Conservation (phyloP, 495 filamentous ascomycete genomes). For the Lophiostoma macrostomum region DNA sequence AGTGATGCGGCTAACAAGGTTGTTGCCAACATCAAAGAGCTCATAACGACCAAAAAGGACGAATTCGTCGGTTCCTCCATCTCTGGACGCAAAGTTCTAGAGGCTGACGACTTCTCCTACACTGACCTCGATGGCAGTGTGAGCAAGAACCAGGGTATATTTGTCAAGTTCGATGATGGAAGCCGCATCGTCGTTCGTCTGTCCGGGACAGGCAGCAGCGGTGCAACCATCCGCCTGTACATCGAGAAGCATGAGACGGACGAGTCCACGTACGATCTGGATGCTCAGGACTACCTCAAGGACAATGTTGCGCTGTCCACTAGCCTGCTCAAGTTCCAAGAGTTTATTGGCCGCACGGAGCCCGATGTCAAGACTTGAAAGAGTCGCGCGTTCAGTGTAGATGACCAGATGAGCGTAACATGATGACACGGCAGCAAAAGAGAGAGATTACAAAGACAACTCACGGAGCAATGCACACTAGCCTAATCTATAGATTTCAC, state of each 20-base stretch:
- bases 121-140: conserved; percentile 95
- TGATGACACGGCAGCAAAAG: background rate
- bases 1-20: conserved; percentile 86
- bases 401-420: background rate
- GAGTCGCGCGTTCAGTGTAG: too few relatives aligned
- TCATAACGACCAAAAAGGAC: conserved; percentile 64
- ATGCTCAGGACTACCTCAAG: conserved; percentile 91
- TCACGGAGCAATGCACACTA: too few relatives aligned
- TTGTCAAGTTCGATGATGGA: conserved; percentile 90
- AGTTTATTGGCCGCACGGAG: conserved; percentile 83
- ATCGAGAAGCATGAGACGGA: conserved; percentile 89
- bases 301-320: conserved; percentile 82
- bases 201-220: conserved; percentile 90
- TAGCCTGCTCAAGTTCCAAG: conserved; percentile 81
- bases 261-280: conserved; percentile 64
- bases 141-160: conserved; percentile 92
- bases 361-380: conserved; percentile 91
- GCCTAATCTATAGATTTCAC: conserved; percentile 4
- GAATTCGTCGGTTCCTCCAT: conserved; percentile 81
- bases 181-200: conserved; percentile 90
- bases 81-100: conserved; percentile 74
- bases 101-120: conserved; percentile 95
- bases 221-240: conserved; percentile 93
- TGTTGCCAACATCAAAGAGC: conserved; percentile 66
- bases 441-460: background rate